Base-by-base conservation (phyloP, 306 rosid species). In the Glycine latifolia region DNA sequence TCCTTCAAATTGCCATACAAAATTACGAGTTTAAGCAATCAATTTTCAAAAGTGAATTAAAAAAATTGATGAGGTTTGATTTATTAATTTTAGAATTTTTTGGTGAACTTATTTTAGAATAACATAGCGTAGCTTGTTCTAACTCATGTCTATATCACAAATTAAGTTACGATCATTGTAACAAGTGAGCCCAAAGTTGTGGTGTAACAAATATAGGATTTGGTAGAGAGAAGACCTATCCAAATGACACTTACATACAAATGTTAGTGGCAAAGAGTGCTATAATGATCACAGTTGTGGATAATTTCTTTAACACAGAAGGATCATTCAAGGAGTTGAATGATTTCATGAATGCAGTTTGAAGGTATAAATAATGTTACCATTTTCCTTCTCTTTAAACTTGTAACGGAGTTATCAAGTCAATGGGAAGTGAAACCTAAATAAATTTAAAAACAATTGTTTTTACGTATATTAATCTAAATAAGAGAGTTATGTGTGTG, bases 301-400 rank as follows among this genome's bases (percentile, higher is more conserved):
- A 88, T 54, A 87, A 90, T 88, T 90, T 84, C 79, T 90, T 86
- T 81, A 86, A 86, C 73, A 17, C 7, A 37, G 14, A 82, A 84
- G 89, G 81, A 5, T 79, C 89, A 54, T 82, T 72, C 5, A 10
- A 4, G 58, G 85, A 90, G 31, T 56, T 87, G 59, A 65, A 80
- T 44, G 8, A 0, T 17, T 84, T 90, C 73, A 65, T 77, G 7
- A 4, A 68, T 35, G 88, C 89, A n/a, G 10, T 87, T 54, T 8
- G 13, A 74, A 74, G 73, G 76, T 75, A 74, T 49, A 49, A 0
- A 62, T 26, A 4, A 61, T 6, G 6, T 1, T 16, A 55, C 26
- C 20, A 20, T 55, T 4, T 53, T 5, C 8, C 58, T 14, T 49
- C 60, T 55, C 60, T 7, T 7, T 5, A 41, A 41, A 41, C 44